A percentile compares a stretch with the other conserved stretches of the same genome.
Evolutionary conservation across 768 basidiomycete species (phyloP).

Genomic region (Lactarius sanguifluus): DNA sequence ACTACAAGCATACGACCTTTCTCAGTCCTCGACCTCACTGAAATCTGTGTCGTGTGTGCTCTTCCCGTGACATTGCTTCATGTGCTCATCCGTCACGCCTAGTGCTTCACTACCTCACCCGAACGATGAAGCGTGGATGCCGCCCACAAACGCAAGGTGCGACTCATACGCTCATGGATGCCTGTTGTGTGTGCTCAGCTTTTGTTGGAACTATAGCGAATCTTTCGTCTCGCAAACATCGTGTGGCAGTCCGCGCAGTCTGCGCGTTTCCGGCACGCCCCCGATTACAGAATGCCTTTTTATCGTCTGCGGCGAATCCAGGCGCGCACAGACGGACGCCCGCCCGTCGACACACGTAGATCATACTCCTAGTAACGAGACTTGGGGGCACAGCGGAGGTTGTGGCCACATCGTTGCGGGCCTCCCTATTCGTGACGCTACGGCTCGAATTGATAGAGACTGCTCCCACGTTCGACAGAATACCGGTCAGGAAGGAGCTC

Average conservation of each 20-base stretch:
- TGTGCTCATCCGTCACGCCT: background rate
- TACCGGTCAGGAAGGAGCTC: too few relatives aligned
- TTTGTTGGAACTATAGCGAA: background rate
- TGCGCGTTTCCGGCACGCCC: too few relatives aligned
- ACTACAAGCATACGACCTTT: background rate
- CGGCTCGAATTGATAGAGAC: too few relatives aligned
- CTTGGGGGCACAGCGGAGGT: too few relatives aligned
- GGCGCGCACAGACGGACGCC: too few relatives aligned
- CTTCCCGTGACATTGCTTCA: background rate
- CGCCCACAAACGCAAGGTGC: background rate
- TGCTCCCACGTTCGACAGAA: too few relatives aligned
- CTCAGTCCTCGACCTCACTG: background rate
- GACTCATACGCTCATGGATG: background rate
- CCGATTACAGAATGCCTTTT: background rate
- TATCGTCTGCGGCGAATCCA: background rate
- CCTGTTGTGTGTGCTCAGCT: background rate
- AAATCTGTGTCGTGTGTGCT: background rate
- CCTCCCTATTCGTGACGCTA: too few relatives aligned
- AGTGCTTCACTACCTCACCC: background rate
- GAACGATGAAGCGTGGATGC: background rate
- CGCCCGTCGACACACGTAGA: too few relatives aligned
- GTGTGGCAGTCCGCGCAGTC: conserved; percentile 17
- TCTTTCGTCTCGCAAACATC: conserved; percentile 8
- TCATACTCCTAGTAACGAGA: background rate
- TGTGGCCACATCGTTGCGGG: too few relatives aligned